A percentile compares a stretch with the other conserved stretches of the same genome.
Evolutionary conservation across 345 rosid genomes (phyloP).

Genomic region (Eutrema yunnanense): DNA sequence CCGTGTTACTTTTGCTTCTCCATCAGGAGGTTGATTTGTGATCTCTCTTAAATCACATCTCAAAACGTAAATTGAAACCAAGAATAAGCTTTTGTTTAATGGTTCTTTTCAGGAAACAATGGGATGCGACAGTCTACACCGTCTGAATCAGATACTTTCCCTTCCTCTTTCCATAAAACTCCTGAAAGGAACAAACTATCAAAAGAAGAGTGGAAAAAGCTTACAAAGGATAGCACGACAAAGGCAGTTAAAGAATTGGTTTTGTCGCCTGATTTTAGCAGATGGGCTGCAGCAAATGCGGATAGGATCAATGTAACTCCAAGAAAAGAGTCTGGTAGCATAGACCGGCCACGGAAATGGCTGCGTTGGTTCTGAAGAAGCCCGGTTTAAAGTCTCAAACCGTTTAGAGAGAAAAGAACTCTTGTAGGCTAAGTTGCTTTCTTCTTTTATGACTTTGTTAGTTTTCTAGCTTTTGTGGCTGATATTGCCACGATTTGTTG

Average conservation of each 20-base stretch:
- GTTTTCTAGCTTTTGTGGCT: slow-evolving; percentile 16
- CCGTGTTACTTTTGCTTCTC: slow-evolving; percentile 7
- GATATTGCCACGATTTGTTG: slow-evolving; percentile 11
- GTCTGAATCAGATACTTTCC: slow-evolving; percentile 43
- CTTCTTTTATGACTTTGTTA: slow-evolving; percentile 7
- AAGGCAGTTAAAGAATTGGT: slow-evolving; percentile 69
- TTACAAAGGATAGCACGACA: slow-evolving; percentile 52
- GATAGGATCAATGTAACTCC: slow-evolving; percentile 73
- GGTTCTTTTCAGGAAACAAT: slow-evolving; percentile 36
- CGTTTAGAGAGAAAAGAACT: neutral
- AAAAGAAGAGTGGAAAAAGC: slow-evolving; percentile 50
- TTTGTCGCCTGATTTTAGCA: slow-evolving; percentile 72
- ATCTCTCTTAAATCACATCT: neutral
- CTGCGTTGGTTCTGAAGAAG: slow-evolving; percentile 33
- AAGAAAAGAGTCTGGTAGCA: slow-evolving; percentile 25
- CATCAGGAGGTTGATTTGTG: slow-evolving; percentile 22
- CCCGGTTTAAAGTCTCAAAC: neutral
- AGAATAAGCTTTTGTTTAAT: neutral
- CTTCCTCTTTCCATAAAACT: slow-evolving; percentile 61
- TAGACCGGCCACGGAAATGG: slow-evolving; percentile 39
- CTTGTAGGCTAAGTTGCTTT: slow-evolving; percentile 17
- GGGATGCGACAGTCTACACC: slow-evolving; percentile 25
- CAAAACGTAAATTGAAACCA: slow-evolving; percentile 1
- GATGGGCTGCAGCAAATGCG: slow-evolving; percentile 72
- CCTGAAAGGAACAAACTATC: slow-evolving; percentile 64